Base-by-base conservation (phyloP, 108 stramenopile species). In the Pseudonitzschia pungens region DNA sequence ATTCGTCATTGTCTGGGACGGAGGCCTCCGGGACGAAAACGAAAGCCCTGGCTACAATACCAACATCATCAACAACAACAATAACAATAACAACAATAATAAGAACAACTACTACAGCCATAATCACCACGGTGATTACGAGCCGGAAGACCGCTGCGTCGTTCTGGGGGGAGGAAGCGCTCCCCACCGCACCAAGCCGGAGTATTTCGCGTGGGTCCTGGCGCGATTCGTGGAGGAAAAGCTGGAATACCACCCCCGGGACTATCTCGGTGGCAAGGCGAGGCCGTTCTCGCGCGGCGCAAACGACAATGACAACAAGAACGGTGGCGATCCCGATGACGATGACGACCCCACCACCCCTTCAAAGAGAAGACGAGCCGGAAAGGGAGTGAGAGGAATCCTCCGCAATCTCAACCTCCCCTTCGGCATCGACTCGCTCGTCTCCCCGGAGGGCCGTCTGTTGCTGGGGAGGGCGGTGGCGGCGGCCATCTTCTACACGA, bases 211-310 rank as follows among this genome's bases (percentile, higher is more conserved):
- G 28, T 87, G 87, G 87, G 64, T 74, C 2, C 42, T 87, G 69
- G 83, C 82, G 16, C 78, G 87, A 8, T 87, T 87, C 59, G 84
- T 87, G 4, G 84, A 87, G 74, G 81, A 87, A 69, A 80, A 81
- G 43, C 52, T 87, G 5, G 77, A 81, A 51, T 51, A 72, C 29
- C 62, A 59, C 33, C 45, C 31, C 12, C 27, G n/a, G 60, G 32
- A 42, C n/a, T 24, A 64, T 21, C 24, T 70, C n/a, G 55, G 31
- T 27, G 29, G 54, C 11, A 42, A 40, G 28, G 36, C 28, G 40
- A 22, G 42, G 22, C 41, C 7, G 40, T 18, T n/a, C n/a, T n/a
- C n/a, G n/a, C n/a, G n/a, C n/a, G n/a, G n/a, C n/a, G n/a, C n/a
- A n/a, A n/a, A n/a, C n/a, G n/a, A n/a, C n/a, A n/a, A n/a, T n/a